Evolutionary conservation across 2,329 filamentous ascomycete genomes (phyloP).

Genomic region (Epichloe gansuensis): DNA sequence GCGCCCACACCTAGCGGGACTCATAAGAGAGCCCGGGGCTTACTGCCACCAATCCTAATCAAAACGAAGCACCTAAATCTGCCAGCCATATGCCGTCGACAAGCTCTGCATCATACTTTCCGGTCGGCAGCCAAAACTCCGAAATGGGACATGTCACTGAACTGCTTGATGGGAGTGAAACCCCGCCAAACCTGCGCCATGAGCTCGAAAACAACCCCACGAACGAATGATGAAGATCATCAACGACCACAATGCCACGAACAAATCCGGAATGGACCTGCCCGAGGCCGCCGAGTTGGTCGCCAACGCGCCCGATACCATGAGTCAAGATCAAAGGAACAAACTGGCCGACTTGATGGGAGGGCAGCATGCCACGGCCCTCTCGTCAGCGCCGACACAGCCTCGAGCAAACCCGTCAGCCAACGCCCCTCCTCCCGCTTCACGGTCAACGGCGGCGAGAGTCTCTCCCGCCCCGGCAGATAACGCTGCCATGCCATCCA

Average conservation of each 20-base stretch:
- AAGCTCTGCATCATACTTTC: constrained; percentile 16
- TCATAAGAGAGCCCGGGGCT: constrained; percentile 39
- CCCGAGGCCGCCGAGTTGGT: constrained; percentile 39
- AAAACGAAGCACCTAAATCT: constrained; percentile 16
- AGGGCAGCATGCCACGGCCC: constrained; percentile 20
- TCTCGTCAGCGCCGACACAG: constrained; percentile 11
- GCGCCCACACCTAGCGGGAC: constrained; percentile 26
- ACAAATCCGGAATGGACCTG: constrained; percentile 35
- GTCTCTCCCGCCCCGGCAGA: constrained; percentile 15
- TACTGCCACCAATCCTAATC: constrained; percentile 40
- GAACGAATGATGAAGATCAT: constrained; percentile 55
- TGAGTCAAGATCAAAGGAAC: constrained; percentile 45
- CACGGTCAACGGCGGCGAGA: constrained; percentile 6
- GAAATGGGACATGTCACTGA: constrained; percentile 48
- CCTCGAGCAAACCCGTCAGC: constrained; percentile 13
- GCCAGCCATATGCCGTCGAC: constrained; percentile 18
- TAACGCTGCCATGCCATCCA: constrained; percentile 20
- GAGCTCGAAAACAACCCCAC: constrained; percentile 45
- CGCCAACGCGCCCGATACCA: constrained; percentile 40
- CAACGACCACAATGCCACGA: constrained; percentile 48
- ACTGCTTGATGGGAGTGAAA: constrained; percentile 41
- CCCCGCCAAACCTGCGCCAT: constrained; percentile 39
- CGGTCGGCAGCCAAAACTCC: constrained; percentile 21
- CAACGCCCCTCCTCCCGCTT: constrained; percentile 9
- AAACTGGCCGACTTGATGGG: constrained; percentile 50